Base-by-base conservation (phyloP, 2,329 filamentous ascomycete species). In the Aureobasidium musti region DNA sequence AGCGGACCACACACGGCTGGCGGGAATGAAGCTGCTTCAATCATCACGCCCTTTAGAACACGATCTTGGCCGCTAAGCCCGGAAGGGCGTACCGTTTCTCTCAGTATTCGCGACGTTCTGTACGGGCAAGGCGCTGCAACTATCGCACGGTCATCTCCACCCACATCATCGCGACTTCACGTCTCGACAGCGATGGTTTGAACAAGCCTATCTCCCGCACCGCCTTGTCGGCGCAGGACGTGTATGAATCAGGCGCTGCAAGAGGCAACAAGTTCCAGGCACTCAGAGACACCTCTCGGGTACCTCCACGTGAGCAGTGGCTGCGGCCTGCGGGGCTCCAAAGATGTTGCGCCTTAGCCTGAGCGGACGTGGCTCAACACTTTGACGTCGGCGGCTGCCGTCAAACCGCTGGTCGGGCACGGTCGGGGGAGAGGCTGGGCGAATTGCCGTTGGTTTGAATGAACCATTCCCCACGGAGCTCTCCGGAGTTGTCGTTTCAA, bases 331-430 rank as follows among this genome's bases (percentile, higher is more conserved):
- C 59, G 59, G 59, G 59, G 59, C 59, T 50, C 45, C 45, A 52
- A 21, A 59, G 17, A 7, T 45, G 54, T 11, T 30, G n/a, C 13
- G 45, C 26, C 21, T 41, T 28, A n/a, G 41, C 17, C 39, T 30
- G 30, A 8, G 45, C 45, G 45, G 14, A n/a, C 59, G 50, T 63
- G 59, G 59, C 59, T 19, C 33, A 45, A 39, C 30, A 52, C 14
- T 63, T 52, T 63, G 59, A 63, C 59, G 59, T 52, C 59, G 45
- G 59, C 59, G 45, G 59, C 45, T 52, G 59, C 43, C 43, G 57
- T 45, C 54, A 26, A 59, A 59, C 54, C 21, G 35, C 14, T 39
- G 35, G 2, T 17, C 35, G 35, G 35, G 35, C 35, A 39, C 35
- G 37, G 23, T 33, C 54, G 54, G 54, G 54, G 54, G 53, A 28